These are phyloP conservation scores for Auriscalpium vulgare DNA, from an alignment of 768 basidiomycete species.

Conservation along the genomic window DNA sequence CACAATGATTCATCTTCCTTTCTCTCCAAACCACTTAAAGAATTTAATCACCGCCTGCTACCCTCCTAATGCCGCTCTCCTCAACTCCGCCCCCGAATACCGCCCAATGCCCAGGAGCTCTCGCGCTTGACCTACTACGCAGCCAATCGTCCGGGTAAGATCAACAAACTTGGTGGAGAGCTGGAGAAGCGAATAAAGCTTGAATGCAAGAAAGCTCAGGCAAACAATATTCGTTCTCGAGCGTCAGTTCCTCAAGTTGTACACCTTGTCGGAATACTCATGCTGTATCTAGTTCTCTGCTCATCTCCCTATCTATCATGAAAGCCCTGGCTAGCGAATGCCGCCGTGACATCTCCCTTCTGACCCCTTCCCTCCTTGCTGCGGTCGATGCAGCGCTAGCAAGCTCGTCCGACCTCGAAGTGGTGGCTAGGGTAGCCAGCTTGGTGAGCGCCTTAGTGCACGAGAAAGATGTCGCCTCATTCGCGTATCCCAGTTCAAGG, in stretches of 20 bases:
- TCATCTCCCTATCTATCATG: slow-evolving; percentile 79
- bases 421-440: slow-evolving; percentile 68
- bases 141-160: slow-evolving; percentile 73
- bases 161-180: slow-evolving; percentile 67
- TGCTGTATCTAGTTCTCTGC: slow-evolving; percentile 44
- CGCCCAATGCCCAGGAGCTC: slow-evolving; percentile 75
- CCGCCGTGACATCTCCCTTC: slow-evolving; percentile 68
- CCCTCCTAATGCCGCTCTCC: slow-evolving; percentile 66
- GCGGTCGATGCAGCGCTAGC: slow-evolving; percentile 52
- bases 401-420: slow-evolving; percentile 62
- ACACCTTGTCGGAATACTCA: not conserved
- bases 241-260: slow-evolving; percentile 46
- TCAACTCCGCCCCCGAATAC: slow-evolving; percentile 70
- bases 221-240: slow-evolving; percentile 69
- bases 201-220: slow-evolving; percentile 61
- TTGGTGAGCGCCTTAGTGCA: slow-evolving; percentile 42
- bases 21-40: slow-evolving; percentile 78
- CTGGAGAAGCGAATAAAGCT: slow-evolving; percentile 63
- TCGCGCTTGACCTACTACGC: slow-evolving; percentile 84
- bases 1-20: slow-evolving; percentile 53
- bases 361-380: slow-evolving; percentile 61
- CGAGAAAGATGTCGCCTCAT: too few relatives aligned
- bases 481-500: slow-evolving; percentile 58
- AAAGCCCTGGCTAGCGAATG: slow-evolving; percentile 82
- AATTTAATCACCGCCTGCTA: slow-evolving; percentile 76